Conservation (phyloP, 2,329 filamentous ascomycete genomes). For the Talaromyces sp. region DNA sequence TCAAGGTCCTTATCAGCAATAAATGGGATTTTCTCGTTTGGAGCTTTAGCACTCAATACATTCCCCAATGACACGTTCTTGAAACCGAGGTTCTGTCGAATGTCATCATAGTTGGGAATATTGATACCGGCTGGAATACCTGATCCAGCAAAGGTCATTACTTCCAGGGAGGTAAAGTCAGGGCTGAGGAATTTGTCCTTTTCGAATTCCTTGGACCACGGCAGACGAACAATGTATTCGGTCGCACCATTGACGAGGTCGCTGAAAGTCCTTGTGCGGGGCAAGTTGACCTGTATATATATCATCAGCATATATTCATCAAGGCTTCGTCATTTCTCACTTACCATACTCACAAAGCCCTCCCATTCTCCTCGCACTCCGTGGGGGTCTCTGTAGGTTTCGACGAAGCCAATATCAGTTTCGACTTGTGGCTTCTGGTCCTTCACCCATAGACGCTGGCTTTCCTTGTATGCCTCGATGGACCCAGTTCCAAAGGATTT, state of each 20-base stretch:
- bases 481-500: conserved; percentile 71
- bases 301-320: conserved; percentile 14
- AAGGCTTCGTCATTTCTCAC: conserved; percentile 24
- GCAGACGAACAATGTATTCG: conserved; percentile 77
- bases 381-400: conserved; percentile 78
- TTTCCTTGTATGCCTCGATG: conserved; percentile 71
- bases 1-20: conserved; percentile 72
- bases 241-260: conserved; percentile 77
- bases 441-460: conserved; percentile 74
- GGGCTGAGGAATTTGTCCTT: conserved; percentile 94
- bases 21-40: conserved; percentile 88
- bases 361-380: conserved; percentile 81
- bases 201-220: conserved; percentile 84
- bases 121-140: conserved; percentile 58
- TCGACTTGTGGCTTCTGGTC: conserved; percentile 77
- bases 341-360: conserved; percentile 64
- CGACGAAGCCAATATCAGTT: conserved; percentile 76
- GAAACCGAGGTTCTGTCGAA: conserved; percentile 59
- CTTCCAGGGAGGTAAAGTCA: conserved; percentile 92
- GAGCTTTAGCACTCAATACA: conserved; percentile 82
- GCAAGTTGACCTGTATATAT: conserved; percentile 64
- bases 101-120: conserved; percentile 53
- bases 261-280: conserved; percentile 81
- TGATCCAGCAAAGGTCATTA: conserved; percentile 69
- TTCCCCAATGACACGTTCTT: conserved; percentile 82